These are phyloP conservation scores for Luffa aegyptiaca DNA, from an alignment of 306 rosid species.

Conservation along the genomic window DNA sequence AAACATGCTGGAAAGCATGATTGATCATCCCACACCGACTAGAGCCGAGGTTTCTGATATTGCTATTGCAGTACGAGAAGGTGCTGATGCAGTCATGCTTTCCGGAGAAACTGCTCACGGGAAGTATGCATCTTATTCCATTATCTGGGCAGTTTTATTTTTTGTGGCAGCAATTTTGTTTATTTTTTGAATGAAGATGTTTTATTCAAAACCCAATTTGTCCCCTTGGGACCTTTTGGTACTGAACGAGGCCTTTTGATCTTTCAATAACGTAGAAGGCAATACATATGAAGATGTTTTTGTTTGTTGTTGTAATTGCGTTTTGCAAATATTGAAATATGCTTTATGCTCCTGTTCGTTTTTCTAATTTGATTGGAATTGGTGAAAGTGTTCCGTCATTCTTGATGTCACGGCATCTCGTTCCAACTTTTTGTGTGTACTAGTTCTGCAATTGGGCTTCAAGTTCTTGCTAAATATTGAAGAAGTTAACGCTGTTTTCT, in stretches of 20 bases:
- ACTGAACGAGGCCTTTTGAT: not conserved
- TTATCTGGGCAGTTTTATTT: not conserved
- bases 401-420: not conserved
- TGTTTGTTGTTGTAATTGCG: not conserved
- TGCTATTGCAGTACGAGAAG: conserved; percentile 90
- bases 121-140: conserved; percentile 48
- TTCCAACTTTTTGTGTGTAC: not conserved
- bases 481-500: conserved; percentile 3
- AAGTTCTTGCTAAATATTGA: not conserved
- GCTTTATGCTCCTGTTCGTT: not conserved
- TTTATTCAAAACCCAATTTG: not conserved
- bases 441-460: not conserved
- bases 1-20: conserved; percentile 99
- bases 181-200: not conserved
- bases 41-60: conserved; percentile 97
- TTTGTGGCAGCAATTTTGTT: not conserved
- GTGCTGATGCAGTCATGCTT: conserved; percentile 95
- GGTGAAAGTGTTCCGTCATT: not conserved
- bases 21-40: conserved; percentile 87
- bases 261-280: not conserved
- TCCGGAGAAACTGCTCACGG: conserved; percentile 99
- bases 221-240: not conserved
- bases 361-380: not conserved
- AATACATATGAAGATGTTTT: not conserved
- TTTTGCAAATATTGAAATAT: not conserved